These are phyloP conservation scores for Pythium diclinum DNA, from an alignment of 352 stramenopile genomes.

Conservation along the genomic window DNA sequence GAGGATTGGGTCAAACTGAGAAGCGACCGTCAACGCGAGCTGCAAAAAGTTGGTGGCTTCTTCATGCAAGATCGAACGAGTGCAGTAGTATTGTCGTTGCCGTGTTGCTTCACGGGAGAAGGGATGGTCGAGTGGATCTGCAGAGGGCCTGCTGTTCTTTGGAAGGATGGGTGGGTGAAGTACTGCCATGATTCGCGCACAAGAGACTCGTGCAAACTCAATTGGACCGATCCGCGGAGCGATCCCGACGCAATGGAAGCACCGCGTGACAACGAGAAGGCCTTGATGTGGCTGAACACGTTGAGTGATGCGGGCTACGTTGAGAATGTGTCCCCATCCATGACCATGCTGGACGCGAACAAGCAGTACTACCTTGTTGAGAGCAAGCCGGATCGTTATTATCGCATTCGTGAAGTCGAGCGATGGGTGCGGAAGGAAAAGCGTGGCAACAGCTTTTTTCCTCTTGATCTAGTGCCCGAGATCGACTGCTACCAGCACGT, in stretches of 20 bases:
- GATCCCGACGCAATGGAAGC: constrained; percentile 55
- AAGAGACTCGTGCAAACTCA: constrained; percentile 26
- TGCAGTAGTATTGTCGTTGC: constrained; percentile 31
- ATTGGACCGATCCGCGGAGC: constrained; percentile 34
- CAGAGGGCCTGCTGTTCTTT: constrained; percentile 39
- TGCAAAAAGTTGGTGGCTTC: constrained; percentile 43
- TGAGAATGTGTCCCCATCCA: constrained; percentile 41
- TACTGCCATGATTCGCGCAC: constrained; percentile 39
- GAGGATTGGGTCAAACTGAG: constrained; percentile 57
- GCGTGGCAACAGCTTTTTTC: constrained; percentile 45
- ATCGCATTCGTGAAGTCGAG: constrained; percentile 54
- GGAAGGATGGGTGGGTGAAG: constrained; percentile 51
- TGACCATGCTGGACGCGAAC: constrained; percentile 22
- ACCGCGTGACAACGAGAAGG: constrained; percentile 29
- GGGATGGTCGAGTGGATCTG: constrained; percentile 65
- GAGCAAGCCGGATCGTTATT: constrained; percentile 43
- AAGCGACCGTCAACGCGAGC: constrained; percentile 37
- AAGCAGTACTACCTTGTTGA: constrained; percentile 48
- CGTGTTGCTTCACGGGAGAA: constrained; percentile 57
- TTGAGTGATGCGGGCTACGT: constrained; percentile 58
- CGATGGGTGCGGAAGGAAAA: constrained; percentile 38
- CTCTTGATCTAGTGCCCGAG: constrained; percentile 62
- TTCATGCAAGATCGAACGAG: constrained; percentile 54
- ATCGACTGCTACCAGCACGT: constrained; percentile 44
- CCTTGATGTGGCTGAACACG: constrained; percentile 54